Evolutionary conservation across 768 basidiomycete species (phyloP), one percentile per base, ranked within the genome.

Genomic region (Tephrocybe rancida): DNA sequence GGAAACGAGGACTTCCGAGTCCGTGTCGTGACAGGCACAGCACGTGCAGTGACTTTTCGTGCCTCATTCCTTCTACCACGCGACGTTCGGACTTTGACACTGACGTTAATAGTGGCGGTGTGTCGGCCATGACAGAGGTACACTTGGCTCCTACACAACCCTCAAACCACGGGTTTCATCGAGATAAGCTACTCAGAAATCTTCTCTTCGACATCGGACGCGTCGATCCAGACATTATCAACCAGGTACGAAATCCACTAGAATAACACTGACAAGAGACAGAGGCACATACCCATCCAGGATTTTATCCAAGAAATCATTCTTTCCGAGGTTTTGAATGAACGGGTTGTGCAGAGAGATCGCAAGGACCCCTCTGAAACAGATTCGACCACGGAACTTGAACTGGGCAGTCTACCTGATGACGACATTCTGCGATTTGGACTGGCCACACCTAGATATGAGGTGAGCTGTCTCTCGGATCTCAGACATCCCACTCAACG

Each of bases 361-460:
- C 18, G 24, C 25, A 6, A 11, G 19, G n/a, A 14, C 26, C n/a
- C n/a, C n/a, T 37, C 52, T 16, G 46, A 47, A 26, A 16, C 14
- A 7, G 35, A 37, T 4, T 16, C 43, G 30, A 13, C 37, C 38
- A n/a, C 16, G 37, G 43, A 37, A n/a, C 22, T n/a, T 21, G 43
- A 45, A 11, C 1, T 50, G 47, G 48, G 24, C 29, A 11, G 48
- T 34, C 44, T 51, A 3, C 37, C 48, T 0, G 49, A 55, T 26
- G 51, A 58, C 6, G 56, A 61, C 35, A 45, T 56, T 16, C 37
- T 58, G 11, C 56, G 56, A 27, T 61, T 61, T 54, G 56, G 48
- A 11, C 22, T 53, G 24, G 21, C 44, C 27, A 39, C 48, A 16
- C 48, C 51, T 10, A 53, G 51, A 13, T 52, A 7, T 18, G 54